Evolutionary conservation across 768 basidiomycete species (phyloP).

Genomic region (Leccinum sublutescens): DNA sequence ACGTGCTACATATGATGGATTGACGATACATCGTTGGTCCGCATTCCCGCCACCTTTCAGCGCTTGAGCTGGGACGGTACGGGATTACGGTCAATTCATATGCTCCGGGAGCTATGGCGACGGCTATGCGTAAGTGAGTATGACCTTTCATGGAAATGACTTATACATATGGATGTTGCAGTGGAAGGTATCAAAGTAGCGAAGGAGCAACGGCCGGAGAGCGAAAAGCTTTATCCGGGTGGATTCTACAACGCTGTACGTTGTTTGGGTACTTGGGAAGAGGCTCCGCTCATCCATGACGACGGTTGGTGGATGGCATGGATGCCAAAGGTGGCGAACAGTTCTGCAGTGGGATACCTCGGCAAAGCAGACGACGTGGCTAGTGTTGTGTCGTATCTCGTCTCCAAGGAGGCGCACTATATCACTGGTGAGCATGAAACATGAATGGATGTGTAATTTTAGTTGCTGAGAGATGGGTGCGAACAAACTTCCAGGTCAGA

Average conservation of each 20-base stretch:
- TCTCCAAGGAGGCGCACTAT: constrained; percentile 28
- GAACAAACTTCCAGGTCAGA: background rate
- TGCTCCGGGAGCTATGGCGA: constrained; percentile 29
- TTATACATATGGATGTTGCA: background rate
- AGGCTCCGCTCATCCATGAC: background rate
- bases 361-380: constrained; percentile 23
- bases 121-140: constrained; percentile 21
- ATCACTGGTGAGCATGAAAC: constrained; percentile 26
- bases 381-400: constrained; percentile 31
- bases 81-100: constrained; percentile 31
- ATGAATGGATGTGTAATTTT: background rate
- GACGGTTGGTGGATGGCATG: background rate
- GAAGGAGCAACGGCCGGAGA: background rate
- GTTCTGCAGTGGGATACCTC: constrained; percentile 7
- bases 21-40: constrained; percentile 8
- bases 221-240: background rate
- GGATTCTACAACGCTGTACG: constrained; percentile 4
- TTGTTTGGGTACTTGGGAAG: background rate
- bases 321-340: background rate
- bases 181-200: constrained; percentile 2
- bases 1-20: background rate
- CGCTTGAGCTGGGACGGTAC: constrained; percentile 26
- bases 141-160: background rate
- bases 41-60: constrained; percentile 15
- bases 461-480: background rate